Conservation (phyloP, 1,284 basidiomycete genomes). For the Heimioporus punctisporus region DNA sequence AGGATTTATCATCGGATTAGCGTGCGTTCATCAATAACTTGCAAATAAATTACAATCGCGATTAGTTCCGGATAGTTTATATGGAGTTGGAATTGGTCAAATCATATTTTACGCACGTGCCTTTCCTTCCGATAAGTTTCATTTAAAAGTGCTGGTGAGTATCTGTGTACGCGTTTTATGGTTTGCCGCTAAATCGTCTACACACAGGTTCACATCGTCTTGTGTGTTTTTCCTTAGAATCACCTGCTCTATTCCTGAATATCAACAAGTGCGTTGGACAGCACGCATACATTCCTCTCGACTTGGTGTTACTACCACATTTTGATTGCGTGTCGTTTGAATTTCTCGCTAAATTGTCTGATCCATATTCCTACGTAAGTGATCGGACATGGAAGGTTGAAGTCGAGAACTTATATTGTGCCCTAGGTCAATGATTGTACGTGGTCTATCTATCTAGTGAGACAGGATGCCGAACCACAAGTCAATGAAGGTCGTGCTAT, state of each 20-base stretch:
- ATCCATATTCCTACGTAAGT: slow-evolving; percentile 15
- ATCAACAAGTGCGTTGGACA: slow-evolving; percentile 9
- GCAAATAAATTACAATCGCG: neutral
- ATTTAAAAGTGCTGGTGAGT: slow-evolving; percentile 10
- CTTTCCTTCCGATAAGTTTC: slow-evolving; percentile 18
- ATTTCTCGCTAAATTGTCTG: neutral
- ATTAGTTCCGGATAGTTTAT: slow-evolving; percentile 12
- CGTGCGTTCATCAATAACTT: slow-evolving; percentile 4
- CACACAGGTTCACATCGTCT: slow-evolving; percentile 9
- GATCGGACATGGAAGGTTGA: neutral
- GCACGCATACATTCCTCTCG: slow-evolving; percentile 1
- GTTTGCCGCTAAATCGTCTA: neutral
- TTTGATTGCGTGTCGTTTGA: slow-evolving; percentile 10
- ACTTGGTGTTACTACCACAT: neutral
- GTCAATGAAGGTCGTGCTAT: neutral
- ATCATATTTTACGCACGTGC: slow-evolving; percentile 15
- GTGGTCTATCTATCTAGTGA: neutral
- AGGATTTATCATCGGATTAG: slow-evolving; percentile 7
- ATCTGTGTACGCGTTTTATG: neutral
- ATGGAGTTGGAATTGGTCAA: slow-evolving; percentile 15
- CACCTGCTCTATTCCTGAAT: slow-evolving; percentile 2
- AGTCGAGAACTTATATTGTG: neutral
- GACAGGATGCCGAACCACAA: no score
- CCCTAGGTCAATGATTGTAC: slow-evolving; percentile 6
- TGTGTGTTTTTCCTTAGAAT: slow-evolving; percentile 11